Evolutionary conservation across 23 red algal genomes (phyloP).

Genomic region (Gracilaria gracilis): DNA sequence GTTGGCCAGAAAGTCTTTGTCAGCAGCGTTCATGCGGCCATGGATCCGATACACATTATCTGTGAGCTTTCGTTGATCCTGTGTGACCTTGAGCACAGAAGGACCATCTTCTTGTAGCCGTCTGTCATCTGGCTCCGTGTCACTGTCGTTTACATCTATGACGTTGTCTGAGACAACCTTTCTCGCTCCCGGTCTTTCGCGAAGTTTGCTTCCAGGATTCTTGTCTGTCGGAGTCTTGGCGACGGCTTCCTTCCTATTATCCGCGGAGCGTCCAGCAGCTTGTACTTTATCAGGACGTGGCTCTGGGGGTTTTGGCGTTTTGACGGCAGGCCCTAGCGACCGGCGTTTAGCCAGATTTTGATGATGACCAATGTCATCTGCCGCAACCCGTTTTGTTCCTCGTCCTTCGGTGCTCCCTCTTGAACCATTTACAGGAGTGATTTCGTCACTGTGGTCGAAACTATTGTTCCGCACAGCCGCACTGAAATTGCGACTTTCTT

Average conservation of each 20-base stretch:
- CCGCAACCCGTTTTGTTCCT: not conserved
- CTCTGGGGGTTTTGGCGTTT: not conserved
- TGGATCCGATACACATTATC: slow-evolving; percentile 15
- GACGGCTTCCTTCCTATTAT: not conserved
- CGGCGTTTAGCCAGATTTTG: not conserved
- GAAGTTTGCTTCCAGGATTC: not conserved
- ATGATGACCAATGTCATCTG: not conserved
- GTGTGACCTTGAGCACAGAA: not conserved
- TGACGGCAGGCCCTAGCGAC: not conserved
- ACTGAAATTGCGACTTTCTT: not conserved
- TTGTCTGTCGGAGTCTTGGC: not conserved
- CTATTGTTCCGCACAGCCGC: not conserved
- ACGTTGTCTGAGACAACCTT: not conserved
- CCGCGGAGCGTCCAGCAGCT: not conserved
- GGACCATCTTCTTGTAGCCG: not conserved
- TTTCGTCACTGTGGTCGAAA: not conserved
- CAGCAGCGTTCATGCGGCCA: not conserved
- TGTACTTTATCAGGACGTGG: not conserved
- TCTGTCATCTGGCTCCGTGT: slow-evolving; percentile 22
- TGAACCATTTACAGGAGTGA: not conserved
- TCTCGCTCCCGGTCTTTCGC: not conserved
- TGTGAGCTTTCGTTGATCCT: not conserved
- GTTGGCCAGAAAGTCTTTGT: not conserved
- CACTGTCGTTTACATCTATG: not conserved
- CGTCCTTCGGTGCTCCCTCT: not conserved